Base-by-base conservation (phyloP, 805 yeast species). In the Candida xyloterini region DNA sequence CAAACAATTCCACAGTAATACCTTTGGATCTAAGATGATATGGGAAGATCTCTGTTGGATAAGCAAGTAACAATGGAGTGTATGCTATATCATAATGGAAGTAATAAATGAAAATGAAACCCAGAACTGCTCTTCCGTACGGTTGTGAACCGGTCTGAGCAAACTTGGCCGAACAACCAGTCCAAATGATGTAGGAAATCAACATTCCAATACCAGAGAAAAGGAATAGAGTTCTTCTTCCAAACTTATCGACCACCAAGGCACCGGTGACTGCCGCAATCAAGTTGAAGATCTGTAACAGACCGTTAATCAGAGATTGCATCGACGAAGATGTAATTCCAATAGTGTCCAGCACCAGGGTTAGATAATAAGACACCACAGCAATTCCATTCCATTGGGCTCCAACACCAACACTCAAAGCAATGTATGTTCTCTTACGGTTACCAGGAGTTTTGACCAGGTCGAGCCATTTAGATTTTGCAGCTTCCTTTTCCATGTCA, bases 1-100 rank as follows among this genome's bases (percentile, higher is more conserved):
- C 46, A 18, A 49, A 33, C 28, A 44, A 25, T 27, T 43, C 42
- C 10, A 50, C 44, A 15, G 84, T 72, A 78, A 79, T 77, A 46
- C 86, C 85, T 45, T 76, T 66, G 11, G 83, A 71, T 60, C 84
- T 71, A 31, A 80, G 66, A 42, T 74, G 68, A 51, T 76, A 63
- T 26, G 78, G 78, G 57, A 74, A 79, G n/a, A 78, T 71, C 53
- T 79, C 71, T 27, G 67, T 52, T 2, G 52, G 46, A 52, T 73
- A 74, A 30, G 72, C 54, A 52, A 58, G 61, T 33, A 77, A 72
- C 42, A 72, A 60, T 32, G 77, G 78, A 40, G 71, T 71, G 40
- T 62, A 52, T 24, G 73, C 76, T 27, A 68, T 56, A 53, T 71
- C 66, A 56, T 71, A 73, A 27, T 60, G 57, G 46, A 59, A 53